These are phyloP conservation scores for Hawksworthiomyces lignivorus DNA, from an alignment of 2,329 filamentous ascomycete species.

Conservation along the genomic window DNA sequence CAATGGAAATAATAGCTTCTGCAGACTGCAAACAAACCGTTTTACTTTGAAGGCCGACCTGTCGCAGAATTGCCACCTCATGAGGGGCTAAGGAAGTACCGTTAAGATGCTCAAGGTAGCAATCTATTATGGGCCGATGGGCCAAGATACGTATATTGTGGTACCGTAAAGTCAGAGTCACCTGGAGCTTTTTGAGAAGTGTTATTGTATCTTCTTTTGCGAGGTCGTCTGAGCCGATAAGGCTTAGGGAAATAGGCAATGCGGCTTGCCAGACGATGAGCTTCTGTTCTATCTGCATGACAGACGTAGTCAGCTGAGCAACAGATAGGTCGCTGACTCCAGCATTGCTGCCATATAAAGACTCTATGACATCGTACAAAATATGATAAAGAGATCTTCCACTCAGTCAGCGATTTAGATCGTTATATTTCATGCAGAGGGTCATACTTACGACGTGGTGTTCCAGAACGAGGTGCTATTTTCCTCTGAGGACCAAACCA, in stretches of 20 bases:
- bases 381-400: no score
- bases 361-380: no score
- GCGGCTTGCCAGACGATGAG: neutral
- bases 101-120: neutral
- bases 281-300: neutral
- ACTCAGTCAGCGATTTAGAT: no score
- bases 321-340: neutral
- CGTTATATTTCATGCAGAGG: no score
- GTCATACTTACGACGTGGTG: no score
- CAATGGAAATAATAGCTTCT: neutral
- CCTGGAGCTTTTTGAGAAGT: neutral
- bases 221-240: neutral
- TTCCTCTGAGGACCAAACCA: no score
- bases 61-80: neutral
- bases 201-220: neutral
- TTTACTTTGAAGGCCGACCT: neutral
- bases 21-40: neutral
- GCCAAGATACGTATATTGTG: neutral
- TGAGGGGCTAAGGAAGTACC: no score
- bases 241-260: neutral
- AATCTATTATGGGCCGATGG: neutral
- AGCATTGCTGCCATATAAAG: no score
- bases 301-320: neutral
- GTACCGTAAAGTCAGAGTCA: neutral
- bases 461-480: no score